These are phyloP conservation scores for Ophiostoma himal-ulmi DNA, from an alignment of 2,329 filamentous ascomycete species.

Conservation along the genomic window DNA sequence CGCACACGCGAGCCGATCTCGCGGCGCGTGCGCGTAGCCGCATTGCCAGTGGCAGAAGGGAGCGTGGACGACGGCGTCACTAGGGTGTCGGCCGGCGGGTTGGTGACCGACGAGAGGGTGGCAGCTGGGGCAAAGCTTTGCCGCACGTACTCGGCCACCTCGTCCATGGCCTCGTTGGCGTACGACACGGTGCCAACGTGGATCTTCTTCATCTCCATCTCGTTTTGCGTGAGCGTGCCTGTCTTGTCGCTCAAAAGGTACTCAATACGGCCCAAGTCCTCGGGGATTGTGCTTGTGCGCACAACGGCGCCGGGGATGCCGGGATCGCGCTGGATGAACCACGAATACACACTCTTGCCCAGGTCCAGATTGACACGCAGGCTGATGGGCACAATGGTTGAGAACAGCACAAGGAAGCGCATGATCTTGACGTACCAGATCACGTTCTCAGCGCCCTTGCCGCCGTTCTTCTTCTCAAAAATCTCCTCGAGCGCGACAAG, in stretches of 20 bases:
- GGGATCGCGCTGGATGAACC: slow-evolving; percentile 86
- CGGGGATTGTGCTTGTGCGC: slow-evolving; percentile 92
- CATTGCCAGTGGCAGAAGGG: slow-evolving; percentile 29
- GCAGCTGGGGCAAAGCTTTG: slow-evolving; percentile 65
- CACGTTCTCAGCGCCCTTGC: slow-evolving; percentile 46
- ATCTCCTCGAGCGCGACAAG: slow-evolving; percentile 86
- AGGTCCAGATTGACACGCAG: slow-evolving; percentile 93
- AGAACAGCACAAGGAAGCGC: slow-evolving; percentile 96
- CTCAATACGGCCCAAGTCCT: slow-evolving; percentile 91
- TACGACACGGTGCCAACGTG: slow-evolving; percentile 98
- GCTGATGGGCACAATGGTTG: slow-evolving; percentile 97
- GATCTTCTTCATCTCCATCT: slow-evolving; percentile 98
- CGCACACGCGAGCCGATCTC: slow-evolving; percentile 92
- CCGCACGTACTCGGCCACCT: slow-evolving; percentile 77
- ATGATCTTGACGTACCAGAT: slow-evolving; percentile 96
- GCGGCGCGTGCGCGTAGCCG: slow-evolving; percentile 75
- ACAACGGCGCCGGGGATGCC: slow-evolving; percentile 91
- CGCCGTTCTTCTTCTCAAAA: slow-evolving; percentile 42
- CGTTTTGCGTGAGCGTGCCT: slow-evolving; percentile 94
- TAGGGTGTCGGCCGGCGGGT: slow-evolving; percentile 37
- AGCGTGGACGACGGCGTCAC: slow-evolving; percentile 66
- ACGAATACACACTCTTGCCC: slow-evolving; percentile 93
- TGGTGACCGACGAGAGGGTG: slow-evolving; percentile 28
- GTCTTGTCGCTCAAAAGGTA: slow-evolving; percentile 97
- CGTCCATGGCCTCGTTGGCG: slow-evolving; percentile 97